phyloP scores from a whole-genome alignment of 129 eudicot genomes.

The Ambrosia artemisiifolia region DNA sequence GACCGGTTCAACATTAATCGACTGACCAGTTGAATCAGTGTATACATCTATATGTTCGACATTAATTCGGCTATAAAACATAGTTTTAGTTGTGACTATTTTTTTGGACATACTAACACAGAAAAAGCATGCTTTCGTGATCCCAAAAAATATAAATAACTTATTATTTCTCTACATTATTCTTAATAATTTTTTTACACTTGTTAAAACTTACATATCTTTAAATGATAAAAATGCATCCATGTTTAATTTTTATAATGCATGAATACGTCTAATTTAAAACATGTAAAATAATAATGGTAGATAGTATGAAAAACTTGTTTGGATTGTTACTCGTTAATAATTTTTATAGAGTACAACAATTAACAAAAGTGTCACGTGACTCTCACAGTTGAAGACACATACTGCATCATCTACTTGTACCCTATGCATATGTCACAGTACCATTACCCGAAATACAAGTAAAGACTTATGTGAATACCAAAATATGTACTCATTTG shows the following conservation, averaged over 20 bases:
- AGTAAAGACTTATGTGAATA: constrained; percentile 18
- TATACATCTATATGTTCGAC: background rate
- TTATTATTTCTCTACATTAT: too few relatives aligned
- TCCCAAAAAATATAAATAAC: background rate
- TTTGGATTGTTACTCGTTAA: too few relatives aligned
- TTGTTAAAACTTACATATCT: background rate
- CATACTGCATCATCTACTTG: constrained; percentile 18
- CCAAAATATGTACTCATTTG: constrained; percentile 27
- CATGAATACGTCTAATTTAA: too few relatives aligned
- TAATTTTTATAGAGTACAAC: too few relatives aligned
- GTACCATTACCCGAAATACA: constrained; percentile 17
- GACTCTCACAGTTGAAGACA: constrained; percentile 1
- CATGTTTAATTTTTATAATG: too few relatives aligned
- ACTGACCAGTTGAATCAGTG: background rate
- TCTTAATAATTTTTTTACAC: too few relatives aligned
- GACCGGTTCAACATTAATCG: background rate
- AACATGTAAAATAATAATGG: too few relatives aligned
- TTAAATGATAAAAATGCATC: too few relatives aligned
- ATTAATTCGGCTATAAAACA: background rate
- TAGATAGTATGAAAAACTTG: too few relatives aligned
- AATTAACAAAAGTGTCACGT: constrained; percentile 3
- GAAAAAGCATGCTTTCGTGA: background rate
- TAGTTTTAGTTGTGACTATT: background rate
- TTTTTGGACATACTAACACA: background rate
- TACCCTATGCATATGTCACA: constrained; percentile 12